Evolutionary conservation across 768 basidiomycete species (phyloP), one percentile per base, ranked within the genome.

Genomic region (Amanita jacksonii): DNA sequence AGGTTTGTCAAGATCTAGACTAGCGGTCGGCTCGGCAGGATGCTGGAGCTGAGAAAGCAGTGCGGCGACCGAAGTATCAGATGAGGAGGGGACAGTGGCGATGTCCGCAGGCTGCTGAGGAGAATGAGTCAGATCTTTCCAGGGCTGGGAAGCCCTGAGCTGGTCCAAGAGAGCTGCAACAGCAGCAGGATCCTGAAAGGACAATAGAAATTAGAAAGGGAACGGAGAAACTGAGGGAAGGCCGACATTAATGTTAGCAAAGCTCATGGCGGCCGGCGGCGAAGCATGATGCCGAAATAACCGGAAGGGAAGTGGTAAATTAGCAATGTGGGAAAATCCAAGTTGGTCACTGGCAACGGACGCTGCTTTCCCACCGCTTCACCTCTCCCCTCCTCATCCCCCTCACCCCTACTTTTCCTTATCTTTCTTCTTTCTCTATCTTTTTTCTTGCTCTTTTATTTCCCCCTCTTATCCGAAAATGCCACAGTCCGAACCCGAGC

Each of bases 151-250:
- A 2, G 69, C 61, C 40, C 75, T 68, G 9, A 89, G 66, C 49
- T 76, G 74, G 42, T 87, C 81, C 13, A 91, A 71, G 19, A 90
- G 69, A 20, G 83, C 78, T 52, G 76, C 73, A 38, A 91, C 70
- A 35, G 73, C 75, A 48, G 66, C 67, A 37, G 79, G 66, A 59
- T 87, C 83, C 84, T 87, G 55, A 40, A 31, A 37, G 40, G 49
- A 39, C 36, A 35, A 39, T 2, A 35, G 16, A 33, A 41, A 34
- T 40, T 28, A 35, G 12, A 42, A 35, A 25, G 36, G 45, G 28
- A 34, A 30, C 35, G 62, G 3, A 22, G 34, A 36, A 22, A 5
- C 4, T 24, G 12, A 28, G 6, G 12, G 27, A 12, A 28, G 27
- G 27, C 7, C 27, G 12, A 80, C 79, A 59, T 78, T 80, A 50